Conservation (phyloP, 2,329 filamentous ascomycete species). For the Coniella lustricola region DNA sequence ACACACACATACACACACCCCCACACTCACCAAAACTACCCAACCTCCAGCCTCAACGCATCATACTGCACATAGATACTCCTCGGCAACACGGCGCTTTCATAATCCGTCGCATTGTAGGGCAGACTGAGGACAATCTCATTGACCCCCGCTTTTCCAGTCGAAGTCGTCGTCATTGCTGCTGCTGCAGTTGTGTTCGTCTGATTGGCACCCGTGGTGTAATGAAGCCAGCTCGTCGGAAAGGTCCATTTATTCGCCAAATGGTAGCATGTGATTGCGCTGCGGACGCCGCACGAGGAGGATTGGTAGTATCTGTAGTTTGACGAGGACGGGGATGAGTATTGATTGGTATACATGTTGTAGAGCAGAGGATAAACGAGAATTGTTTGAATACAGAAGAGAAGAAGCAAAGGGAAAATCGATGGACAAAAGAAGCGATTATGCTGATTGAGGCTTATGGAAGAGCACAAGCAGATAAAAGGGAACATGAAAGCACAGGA, state of each 20-base stretch:
- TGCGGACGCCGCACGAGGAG: constrained; percentile 54
- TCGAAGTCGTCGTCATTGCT: no score
- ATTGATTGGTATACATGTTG: no score
- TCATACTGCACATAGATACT: constrained; percentile 60
- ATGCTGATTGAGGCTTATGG: no score
- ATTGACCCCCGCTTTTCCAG: constrained; percentile 37
- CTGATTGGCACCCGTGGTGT: no score
- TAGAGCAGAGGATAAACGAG: no score
- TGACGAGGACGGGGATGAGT: neutral
- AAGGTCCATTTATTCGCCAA: constrained; percentile 54
- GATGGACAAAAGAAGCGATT: no score
- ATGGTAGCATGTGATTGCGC: constrained; percentile 55
- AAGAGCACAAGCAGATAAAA: no score
- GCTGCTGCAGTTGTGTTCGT: no score
- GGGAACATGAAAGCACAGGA: no score
- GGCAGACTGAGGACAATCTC: constrained; percentile 51
- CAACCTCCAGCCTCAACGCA: constrained; percentile 52
- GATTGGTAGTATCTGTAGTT: constrained; percentile 42
- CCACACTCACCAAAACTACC: constrained; percentile 20
- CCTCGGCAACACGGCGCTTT: constrained; percentile 47
- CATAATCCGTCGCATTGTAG: constrained; percentile 50
- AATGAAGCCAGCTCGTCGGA: constrained; percentile 37
- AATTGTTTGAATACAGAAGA: no score
- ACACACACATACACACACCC: no score
- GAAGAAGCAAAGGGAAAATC: no score